Evolutionary conservation across 2,329 filamentous ascomycete genomes (phyloP), one percentile per base, ranked within the genome.

Genomic region (Coniella vitis): DNA sequence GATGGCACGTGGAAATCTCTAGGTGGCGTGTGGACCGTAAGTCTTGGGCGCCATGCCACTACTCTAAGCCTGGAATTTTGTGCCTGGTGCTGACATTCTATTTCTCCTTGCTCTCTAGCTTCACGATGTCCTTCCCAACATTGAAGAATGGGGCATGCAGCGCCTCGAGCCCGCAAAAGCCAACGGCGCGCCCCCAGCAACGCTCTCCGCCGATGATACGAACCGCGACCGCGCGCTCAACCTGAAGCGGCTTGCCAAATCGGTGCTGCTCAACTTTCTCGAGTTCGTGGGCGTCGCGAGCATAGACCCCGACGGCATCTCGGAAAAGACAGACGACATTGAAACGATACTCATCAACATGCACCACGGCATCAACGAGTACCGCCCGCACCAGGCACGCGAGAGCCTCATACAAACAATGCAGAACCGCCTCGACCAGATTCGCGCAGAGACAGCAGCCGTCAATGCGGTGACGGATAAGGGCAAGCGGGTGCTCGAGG

Each of bases 311-410:
- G 39, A 57, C 37, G 58, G 84, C 63, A 85, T 82, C 45, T 72
- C 78, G 21, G 75, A 81, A 37, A 95, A 95, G 63, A 75, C 91
- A 39, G 73, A 81, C 38, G 86, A 97, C 64, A 68, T 98, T 29
- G 78, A 86, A 59, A 90, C 84, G 14, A 70, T 97, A 22, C 84
- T 95, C 55, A 83, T 91, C 65, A 97, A 97, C 65, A 86, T 94
- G 61, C 90, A 96, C 67, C 88, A 94, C 61, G 76, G 95, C 47
- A 81, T 97, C 56, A 98, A 98, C 65, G 84, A 95, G 65, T 97
- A 95, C 68, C 79, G 91, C 29, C 90, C 90, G 9, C 90, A 96
- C 63, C 91, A 97, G 69, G 90, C 90, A 20, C 73, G 91, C 38
- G 90, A 96, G 69, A 90, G 84, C 22, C 72, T 95, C 50, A 95